Evolutionary conservation across 208 protist genomes (phyloP), one percentile per base, ranked within the genome.

Genomic region (Trypanosomatidae sp.): DNA sequence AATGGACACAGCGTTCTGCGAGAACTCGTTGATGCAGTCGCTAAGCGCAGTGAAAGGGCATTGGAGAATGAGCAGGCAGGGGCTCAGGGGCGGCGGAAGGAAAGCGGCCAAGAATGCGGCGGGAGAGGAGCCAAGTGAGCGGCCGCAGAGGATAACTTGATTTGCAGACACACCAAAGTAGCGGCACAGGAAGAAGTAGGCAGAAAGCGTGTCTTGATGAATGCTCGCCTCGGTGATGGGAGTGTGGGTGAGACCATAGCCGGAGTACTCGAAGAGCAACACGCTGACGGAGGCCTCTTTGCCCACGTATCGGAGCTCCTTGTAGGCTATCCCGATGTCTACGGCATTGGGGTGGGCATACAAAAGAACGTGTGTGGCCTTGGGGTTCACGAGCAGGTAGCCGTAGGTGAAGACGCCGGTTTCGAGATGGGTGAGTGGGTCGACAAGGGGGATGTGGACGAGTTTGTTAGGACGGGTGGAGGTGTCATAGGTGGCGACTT

Each of bases 301-400:
- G 72, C 81, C 70, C 15, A 96, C 59, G 62, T 89, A 81, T 52
- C 81, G 86, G 58, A 95, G 72, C 74, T 92, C 86, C 46, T 85
- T 83, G 76, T 89, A 89, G 69, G 87, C 78, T 73, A 92, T 88
- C 9, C 83, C 92, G 76, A 95, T 91, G 71, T 96, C 92, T 2
- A 94, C 90, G 9, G 90, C 92, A 62, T 96, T 96, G 33, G 87
- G 88, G 70, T 96, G 92, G 13, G 90, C 90, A 71, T 96, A 96
- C 43, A 96, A 76, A 41, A 94, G 80, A 17, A 94, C 79, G 64
- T 90, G 85, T 8, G 81, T 91, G 1, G 86, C 74, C 28, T 77
- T 80, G 50, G 81, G 73, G 52, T 90, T 86, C 62, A 76, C 76
- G 25, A 93, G 60, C 2, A 91, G 59, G 43, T 91, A 79, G 52